phyloP scores from a whole-genome alignment of 441 rosid species.

The Erodium texanum region DNA sequence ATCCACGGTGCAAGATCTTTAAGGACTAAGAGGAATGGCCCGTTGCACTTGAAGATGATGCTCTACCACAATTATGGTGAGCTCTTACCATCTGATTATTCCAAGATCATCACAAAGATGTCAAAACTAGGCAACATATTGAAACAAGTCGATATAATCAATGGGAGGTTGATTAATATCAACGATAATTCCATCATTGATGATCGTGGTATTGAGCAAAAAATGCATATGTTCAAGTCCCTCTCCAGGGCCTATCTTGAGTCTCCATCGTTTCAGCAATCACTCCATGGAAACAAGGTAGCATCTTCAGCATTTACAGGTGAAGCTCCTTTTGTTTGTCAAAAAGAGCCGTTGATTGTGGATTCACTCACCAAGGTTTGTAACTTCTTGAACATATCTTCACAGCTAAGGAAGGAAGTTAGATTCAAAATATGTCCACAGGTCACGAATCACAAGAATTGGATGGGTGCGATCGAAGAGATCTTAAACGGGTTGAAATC shows the following conservation, averaged over 20 bases:
- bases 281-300: slow-evolving; percentile 22
- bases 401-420: slow-evolving; percentile 62
- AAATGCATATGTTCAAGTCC: slow-evolving; percentile 54
- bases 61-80: slow-evolving; percentile 37
- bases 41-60: slow-evolving; percentile 20
- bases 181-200: slow-evolving; percentile 36
- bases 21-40: slow-evolving; percentile 13
- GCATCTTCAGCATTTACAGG: slow-evolving; percentile 16
- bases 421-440: slow-evolving; percentile 48
- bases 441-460: slow-evolving; percentile 61
- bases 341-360: slow-evolving; percentile 50
- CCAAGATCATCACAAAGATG: slow-evolving; percentile 38
- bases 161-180: slow-evolving; percentile 47
- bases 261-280: slow-evolving; percentile 46
- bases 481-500: slow-evolving; percentile 39
- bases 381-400: slow-evolving; percentile 47
- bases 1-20: slow-evolving; percentile 17
- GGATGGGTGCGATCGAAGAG: slow-evolving; percentile 56
- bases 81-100: slow-evolving; percentile 38
- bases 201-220: slow-evolving; percentile 31
- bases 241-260: slow-evolving; percentile 57
- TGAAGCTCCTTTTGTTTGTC: slow-evolving; percentile 22
- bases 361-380: slow-evolving; percentile 48
- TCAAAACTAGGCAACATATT: slow-evolving; percentile 36
- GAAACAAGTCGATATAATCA: slow-evolving; percentile 41